Percentiles rank a stretch among this genome's conserved stretches.
Conservation (phyloP, 129 eudicot genomes). For the Flaveria ramosissima region DNA sequence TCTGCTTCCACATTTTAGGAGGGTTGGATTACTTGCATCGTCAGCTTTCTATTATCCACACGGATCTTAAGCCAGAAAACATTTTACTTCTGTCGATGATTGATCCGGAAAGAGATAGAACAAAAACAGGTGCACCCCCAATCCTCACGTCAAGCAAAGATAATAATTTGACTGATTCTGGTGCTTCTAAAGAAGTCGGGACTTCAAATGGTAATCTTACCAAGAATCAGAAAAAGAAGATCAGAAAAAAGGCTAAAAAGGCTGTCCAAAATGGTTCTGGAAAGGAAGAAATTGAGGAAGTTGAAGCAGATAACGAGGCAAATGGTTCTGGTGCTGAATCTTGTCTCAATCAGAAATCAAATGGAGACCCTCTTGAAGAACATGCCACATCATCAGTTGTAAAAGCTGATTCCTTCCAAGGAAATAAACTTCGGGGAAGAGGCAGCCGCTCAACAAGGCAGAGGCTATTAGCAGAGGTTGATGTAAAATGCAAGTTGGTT, state of each 20-base stretch:
- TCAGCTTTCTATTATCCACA: constrained; percentile 84
- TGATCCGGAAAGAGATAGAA: constrained; percentile 72
- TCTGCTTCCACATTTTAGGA: constrained; percentile 73
- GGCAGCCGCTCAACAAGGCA: constrained; percentile 62
- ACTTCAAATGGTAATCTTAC: constrained; percentile 54
- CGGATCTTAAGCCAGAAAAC: constrained; percentile 94
- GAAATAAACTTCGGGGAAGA: constrained; percentile 50
- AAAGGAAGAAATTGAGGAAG: constrained; percentile 53
- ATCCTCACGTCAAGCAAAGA: constrained; percentile 56
- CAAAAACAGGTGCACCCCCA: constrained; percentile 61
- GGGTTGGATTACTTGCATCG: constrained; percentile 96
- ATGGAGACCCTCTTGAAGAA: constrained; percentile 44
- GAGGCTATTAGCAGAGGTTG: constrained; percentile 61
- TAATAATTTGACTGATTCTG: constrained; percentile 44
- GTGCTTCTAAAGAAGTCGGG: constrained; percentile 45
- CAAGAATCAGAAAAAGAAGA: constrained; percentile 83
- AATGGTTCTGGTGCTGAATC: constrained; percentile 42
- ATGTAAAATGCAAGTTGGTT: constrained; percentile 77
- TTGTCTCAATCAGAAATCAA: constrained; percentile 40
- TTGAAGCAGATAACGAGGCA: constrained; percentile 44
- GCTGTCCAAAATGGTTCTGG: constrained; percentile 61
- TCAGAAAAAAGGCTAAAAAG: constrained; percentile 67
- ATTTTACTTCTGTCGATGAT: constrained; percentile 75
- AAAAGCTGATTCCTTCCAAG: constrained; percentile 39
- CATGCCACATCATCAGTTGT: constrained; percentile 27